Percentiles rank a stretch among this genome's conserved stretches.
phyloP scores from a whole-genome alignment of 129 eudicot genomes.

The Pittosporum tobira region DNA sequence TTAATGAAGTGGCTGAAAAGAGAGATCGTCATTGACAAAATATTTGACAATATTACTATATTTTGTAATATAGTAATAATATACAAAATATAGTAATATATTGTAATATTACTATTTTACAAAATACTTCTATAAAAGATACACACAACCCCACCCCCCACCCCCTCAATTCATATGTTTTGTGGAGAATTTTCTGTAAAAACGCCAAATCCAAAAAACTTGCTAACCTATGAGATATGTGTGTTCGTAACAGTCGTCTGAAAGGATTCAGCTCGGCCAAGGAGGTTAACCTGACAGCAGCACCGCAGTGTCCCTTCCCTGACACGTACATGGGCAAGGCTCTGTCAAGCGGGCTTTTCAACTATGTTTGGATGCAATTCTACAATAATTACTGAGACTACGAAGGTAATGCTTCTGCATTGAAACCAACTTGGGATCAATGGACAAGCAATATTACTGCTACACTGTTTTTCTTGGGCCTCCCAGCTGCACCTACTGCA shows the following conservation, averaged over 20 bases:
- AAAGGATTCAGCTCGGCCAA: not conserved
- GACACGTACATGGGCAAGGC: not conserved
- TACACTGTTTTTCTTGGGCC: constrained; percentile 4
- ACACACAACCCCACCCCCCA: too few species aligned
- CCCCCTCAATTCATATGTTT: too few species aligned
- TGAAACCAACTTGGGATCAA: constrained; percentile 1
- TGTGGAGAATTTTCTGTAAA: too few species aligned
- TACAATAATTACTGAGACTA: constrained; percentile 12
- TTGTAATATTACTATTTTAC: too few species aligned
- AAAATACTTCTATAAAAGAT: too few species aligned
- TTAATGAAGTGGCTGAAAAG: too few species aligned
- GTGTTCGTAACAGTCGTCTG: not conserved
- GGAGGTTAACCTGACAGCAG: constrained; percentile 16
- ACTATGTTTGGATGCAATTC: constrained; percentile 12
- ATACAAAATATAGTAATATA: too few species aligned
- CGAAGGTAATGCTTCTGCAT: not conserved
- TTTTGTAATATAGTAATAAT: too few species aligned
- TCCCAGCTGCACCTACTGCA: constrained; percentile 1
- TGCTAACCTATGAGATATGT: too few species aligned
- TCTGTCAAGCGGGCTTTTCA: constrained; percentile 1
- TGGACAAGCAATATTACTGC: constrained; percentile 7
- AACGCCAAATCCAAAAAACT: too few species aligned
- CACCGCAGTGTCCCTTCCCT: constrained; percentile 11
- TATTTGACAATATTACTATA: too few species aligned
- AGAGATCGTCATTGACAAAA: too few species aligned